Conservation (phyloP, 2,329 filamentous ascomycete species). For the Kalaharituber pfeilii region DNA sequence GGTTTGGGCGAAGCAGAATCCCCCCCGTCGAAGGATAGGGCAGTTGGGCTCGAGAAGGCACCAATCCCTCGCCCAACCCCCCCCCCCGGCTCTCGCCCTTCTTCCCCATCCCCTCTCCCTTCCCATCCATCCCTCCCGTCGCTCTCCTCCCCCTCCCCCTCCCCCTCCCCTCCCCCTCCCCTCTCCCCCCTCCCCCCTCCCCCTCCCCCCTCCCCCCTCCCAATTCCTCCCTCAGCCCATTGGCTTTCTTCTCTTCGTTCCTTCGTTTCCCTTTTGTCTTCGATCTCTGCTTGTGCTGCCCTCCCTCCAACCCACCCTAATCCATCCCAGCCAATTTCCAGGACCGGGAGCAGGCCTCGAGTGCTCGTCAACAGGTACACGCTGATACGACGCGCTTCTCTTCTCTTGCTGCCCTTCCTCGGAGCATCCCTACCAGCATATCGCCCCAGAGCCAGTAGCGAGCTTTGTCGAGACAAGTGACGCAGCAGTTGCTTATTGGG, state of each 20-base stretch:
- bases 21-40: neutral
- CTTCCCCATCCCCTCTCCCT: neutral
- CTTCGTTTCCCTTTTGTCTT: conserved; percentile 10
- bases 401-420: neutral
- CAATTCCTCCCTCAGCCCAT: conserved; percentile 29
- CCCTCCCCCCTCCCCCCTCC: conserved; percentile 28
- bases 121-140: conserved; percentile 7
- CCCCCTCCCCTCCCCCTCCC: conserved; percentile 12
- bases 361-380: neutral
- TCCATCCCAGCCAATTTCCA: neutral
- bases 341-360: neutral
- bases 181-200: conserved; percentile 3
- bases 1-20: neutral
- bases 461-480: neutral
- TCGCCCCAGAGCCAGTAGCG: neutral
- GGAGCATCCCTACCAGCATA: neutral
- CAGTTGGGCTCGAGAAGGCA: neutral
- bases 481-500: conserved; percentile 1
- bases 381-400: neutral
- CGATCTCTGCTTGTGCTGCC: conserved; percentile 4
- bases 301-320: neutral
- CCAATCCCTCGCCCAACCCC: neutral
- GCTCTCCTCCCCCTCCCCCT: conserved; percentile 1
- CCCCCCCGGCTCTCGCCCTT: neutral
- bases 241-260: conserved; percentile 3